A percentile compares a stretch with the other conserved stretches of the same genome.
Evolutionary conservation across 164 flowering plant species (phyloP).

Genomic region (Nymphaea colorata): DNA sequence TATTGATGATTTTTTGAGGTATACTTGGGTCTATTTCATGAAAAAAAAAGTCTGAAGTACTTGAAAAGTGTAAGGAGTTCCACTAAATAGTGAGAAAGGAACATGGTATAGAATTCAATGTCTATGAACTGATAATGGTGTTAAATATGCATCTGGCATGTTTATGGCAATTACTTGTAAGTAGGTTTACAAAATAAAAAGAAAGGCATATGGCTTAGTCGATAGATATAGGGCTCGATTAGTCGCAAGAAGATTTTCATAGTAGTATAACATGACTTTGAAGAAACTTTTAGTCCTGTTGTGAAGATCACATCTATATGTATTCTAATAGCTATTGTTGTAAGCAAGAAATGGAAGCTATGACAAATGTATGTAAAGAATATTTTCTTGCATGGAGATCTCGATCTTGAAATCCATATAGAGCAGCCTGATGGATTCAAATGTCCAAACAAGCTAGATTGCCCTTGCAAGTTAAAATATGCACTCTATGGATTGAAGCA

Average conservation of each 20-base stretch:
- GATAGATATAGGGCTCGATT: not conserved
- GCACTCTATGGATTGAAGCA: conserved; percentile 2
- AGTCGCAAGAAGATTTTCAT: not conserved
- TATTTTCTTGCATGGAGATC: not conserved
- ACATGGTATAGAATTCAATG: not conserved
- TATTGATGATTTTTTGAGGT: not conserved
- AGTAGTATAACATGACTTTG: not conserved
- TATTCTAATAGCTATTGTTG: not conserved
- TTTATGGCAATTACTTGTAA: not conserved
- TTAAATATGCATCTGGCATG: not conserved
- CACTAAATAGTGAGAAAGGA: not conserved
- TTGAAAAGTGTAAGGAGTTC: not conserved
- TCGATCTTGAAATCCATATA: conserved; percentile 1
- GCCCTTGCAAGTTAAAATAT: not conserved
- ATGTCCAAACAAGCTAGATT: not conserved
- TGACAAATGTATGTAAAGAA: conserved; percentile 5
- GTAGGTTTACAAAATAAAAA: not conserved
- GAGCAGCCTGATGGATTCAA: not conserved
- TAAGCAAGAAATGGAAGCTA: conserved; percentile 1
- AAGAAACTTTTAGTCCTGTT: not conserved
- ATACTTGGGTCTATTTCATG: not conserved
- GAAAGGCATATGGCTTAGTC: not conserved
- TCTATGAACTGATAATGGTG: no score
- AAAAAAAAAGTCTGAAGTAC: not conserved
- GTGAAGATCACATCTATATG: conserved; percentile 1